Percentiles rank a stretch among this genome's conserved stretches.
Evolutionary conservation across 2,329 filamentous ascomycete species (phyloP).

Genomic region (Helotiales sp.): DNA sequence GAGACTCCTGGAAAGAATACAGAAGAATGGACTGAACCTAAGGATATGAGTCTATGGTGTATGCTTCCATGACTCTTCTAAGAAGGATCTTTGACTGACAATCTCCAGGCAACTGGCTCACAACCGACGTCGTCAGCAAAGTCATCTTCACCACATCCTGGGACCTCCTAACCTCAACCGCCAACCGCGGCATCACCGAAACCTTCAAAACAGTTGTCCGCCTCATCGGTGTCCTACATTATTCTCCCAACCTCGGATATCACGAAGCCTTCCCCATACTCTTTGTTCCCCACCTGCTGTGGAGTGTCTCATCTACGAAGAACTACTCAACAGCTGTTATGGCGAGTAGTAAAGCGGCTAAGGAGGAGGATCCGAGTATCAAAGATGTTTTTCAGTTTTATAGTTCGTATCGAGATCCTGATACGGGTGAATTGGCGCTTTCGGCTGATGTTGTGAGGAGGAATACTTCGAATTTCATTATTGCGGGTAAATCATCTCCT

Average conservation of each 20-base stretch:
- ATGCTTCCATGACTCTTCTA: neutral
- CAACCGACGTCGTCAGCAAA: slow-evolving; percentile 29
- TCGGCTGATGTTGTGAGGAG: slow-evolving; percentile 25
- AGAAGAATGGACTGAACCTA: slow-evolving; percentile 7
- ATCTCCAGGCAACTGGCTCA: slow-evolving; percentile 22
- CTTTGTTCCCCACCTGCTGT: slow-evolving; percentile 41
- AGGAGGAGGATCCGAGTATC: slow-evolving; percentile 53
- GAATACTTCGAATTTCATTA: slow-evolving; percentile 14
- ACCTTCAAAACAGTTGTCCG: slow-evolving; percentile 6
- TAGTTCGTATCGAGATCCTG: slow-evolving; percentile 68
- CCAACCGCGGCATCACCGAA: slow-evolving; percentile 7
- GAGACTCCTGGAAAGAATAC: neutral
- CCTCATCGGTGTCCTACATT: slow-evolving; percentile 2
- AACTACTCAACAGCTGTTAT: slow-evolving; percentile 3
- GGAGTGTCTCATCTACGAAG: neutral
- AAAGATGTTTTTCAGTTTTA: slow-evolving; percentile 76
- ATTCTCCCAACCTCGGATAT: slow-evolving; percentile 62
- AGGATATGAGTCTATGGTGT: slow-evolving; percentile 18
- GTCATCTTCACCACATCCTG: slow-evolving; percentile 24
- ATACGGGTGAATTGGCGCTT: slow-evolving; percentile 51
- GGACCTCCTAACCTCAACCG: slow-evolving; percentile 17
- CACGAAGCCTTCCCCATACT: slow-evolving; percentile 65
- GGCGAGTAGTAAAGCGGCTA: neutral
- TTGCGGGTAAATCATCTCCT: slow-evolving; percentile 12
- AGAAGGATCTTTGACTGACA: neutral